Conservation (phyloP, 2,329 filamentous ascomycete species). For the Myriosclerotinia scirpicola region DNA sequence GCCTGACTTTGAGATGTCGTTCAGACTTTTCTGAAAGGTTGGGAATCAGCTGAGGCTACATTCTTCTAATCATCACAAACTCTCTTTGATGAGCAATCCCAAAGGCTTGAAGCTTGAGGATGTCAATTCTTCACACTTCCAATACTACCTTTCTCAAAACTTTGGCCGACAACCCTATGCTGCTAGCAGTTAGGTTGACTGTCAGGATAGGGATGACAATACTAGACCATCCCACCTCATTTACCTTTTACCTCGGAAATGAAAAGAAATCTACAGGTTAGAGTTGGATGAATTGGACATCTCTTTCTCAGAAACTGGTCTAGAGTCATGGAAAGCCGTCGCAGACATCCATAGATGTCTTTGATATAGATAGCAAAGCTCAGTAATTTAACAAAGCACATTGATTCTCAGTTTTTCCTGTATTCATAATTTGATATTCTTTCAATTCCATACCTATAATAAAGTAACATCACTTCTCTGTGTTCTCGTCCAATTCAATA, state of each 20-base stretch:
- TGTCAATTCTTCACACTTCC: not conserved
- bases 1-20: constrained; percentile 66
- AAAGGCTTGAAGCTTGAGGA: not conserved
- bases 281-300: too few relatives aligned
- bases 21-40: constrained; percentile 61
- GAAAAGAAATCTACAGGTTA: too few relatives aligned
- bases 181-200: too few relatives aligned
- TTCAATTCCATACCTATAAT: not conserved
- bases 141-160: too few relatives aligned
- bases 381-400: not conserved
- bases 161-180: too few relatives aligned
- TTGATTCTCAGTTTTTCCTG: not conserved
- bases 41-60: constrained; percentile 76
- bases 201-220: not conserved
- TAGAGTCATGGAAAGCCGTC: not conserved
- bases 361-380: not conserved
- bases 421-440: not conserved
- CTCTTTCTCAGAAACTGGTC: too few relatives aligned
- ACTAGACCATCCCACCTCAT: not conserved
- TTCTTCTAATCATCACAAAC: constrained; percentile 16
- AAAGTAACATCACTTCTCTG: not conserved
- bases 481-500: not conserved
- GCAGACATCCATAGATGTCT: not conserved
- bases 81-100: not conserved
- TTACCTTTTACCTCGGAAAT: too few relatives aligned